Evolutionary conservation across 2,329 filamentous ascomycete genomes (phyloP).

Genomic region (Macrophomina phaseolina): DNA sequence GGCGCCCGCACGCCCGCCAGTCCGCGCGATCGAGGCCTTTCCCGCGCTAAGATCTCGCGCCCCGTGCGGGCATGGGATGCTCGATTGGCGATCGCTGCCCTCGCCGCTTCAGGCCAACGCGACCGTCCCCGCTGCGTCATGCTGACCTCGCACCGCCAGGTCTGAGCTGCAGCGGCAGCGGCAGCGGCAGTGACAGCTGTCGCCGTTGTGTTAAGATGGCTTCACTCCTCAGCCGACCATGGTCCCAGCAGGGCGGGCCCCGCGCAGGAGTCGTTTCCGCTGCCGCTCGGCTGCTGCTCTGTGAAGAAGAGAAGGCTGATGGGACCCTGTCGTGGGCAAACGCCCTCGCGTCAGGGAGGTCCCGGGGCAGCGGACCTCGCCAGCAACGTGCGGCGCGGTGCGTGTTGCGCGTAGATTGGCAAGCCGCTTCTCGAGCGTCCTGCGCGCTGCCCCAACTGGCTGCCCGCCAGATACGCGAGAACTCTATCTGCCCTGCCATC

Average conservation of each 20-base stretch:
- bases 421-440: background rate
- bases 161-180: background rate
- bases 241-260: no score
- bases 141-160: background rate
- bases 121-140: background rate
- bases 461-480: conserved; percentile 20
- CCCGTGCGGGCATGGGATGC: conserved; percentile 3
- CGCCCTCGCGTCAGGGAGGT: background rate
- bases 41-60: conserved; percentile 12
- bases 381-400: background rate
- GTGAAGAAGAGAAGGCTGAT: background rate
- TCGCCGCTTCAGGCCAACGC: background rate
- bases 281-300: background rate
- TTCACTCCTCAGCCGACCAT: no score
- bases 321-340: background rate
- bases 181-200: background rate
- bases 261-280: no score
- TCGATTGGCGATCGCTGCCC: conserved; percentile 2
- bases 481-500: conserved; percentile 20
- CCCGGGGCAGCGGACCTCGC: background rate
- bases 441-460: background rate
- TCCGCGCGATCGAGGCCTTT: conserved; percentile 10
- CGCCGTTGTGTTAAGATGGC: no score
- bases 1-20: background rate
- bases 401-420: conserved; percentile 1